Evolutionary conservation across 139 green algal species (phyloP).

Genomic region (Chara braunii): DNA sequence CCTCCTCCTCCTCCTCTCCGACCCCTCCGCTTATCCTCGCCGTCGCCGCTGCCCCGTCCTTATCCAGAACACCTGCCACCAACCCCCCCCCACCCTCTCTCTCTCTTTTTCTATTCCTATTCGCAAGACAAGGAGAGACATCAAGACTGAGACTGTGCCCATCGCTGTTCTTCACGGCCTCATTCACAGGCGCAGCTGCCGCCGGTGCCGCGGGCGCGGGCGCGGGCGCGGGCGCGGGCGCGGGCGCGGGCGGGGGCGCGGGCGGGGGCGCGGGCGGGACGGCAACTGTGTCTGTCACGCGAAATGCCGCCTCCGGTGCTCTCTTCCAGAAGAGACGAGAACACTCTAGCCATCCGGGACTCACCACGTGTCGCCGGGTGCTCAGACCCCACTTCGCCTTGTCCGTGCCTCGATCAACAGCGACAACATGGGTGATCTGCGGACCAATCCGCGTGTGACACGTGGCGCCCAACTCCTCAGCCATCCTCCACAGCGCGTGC

Average conservation of each 20-base stretch:
- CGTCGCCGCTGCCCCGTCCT: not conserved
- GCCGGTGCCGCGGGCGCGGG: no score
- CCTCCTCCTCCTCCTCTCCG: not conserved
- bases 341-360: constrained; percentile 17
- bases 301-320: constrained; percentile 11
- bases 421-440: constrained; percentile 60
- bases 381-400: constrained; percentile 25
- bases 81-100: no score
- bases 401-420: constrained; percentile 37
- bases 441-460: constrained; percentile 34
- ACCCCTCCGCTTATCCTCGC: not conserved
- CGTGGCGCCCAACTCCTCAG: constrained; percentile 57
- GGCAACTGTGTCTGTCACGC: no score
- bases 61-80: constrained; percentile 1
- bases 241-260: no score
- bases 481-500: constrained; percentile 71
- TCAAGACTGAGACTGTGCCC: no score
- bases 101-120: no score
- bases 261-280: no score
- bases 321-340: constrained; percentile 20
- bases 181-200: no score
- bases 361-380: constrained; percentile 11
- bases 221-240: no score
- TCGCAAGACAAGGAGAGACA: no score
- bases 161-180: no score